Evolutionary conservation across 1,139 yeast genomes (phyloP), one percentile per base, ranked within the genome.

Genomic region (Blastobotrys capitulatus): DNA sequence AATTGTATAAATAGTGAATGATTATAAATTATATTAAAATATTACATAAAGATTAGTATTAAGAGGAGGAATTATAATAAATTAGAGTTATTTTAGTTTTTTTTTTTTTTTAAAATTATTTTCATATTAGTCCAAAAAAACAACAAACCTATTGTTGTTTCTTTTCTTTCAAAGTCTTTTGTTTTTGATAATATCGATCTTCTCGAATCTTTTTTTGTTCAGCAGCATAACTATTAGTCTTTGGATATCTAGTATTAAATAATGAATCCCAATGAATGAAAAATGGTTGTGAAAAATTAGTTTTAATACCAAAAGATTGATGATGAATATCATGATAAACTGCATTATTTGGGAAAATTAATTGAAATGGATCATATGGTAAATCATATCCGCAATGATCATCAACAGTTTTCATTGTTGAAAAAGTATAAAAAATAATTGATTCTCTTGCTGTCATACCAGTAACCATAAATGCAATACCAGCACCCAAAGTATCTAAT

Each of bases 251-350:
- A 2, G 97, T 87, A 50, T 80, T 78, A 53, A 78, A 76, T 49
- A 83, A 57, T 48, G 70, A 69, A 68, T 92, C 98, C 98, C 98
- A 92, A 62, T 88, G 80, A 3, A 90, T 84, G 70, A 92, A 92
- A 71, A 90, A 92, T 7, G 98, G 98, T 72, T 92, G 98, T n/a
- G 95, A 83, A 63, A 83, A 92, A 71, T 92, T 92, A 54, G 83
- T 83, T 72, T 88, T 89, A 69, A 92, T 83, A 32, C 98, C 98
- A 78, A 94, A 92, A 60, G 80, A 80, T 72, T 92, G 98, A 70
- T 92, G 98, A 66, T 92, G 98, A 59, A 92, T 89, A 69, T 92
- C 98, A 65, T 92, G 98, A 67, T 89, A 92, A 37, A 89, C 85
- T 12, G 97, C 87, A 63, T 92, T 90, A 71, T 92, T 92, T 54